Evolutionary conservation across 1,284 basidiomycete species (phyloP).

Genomic region (Melampsora americana): DNA sequence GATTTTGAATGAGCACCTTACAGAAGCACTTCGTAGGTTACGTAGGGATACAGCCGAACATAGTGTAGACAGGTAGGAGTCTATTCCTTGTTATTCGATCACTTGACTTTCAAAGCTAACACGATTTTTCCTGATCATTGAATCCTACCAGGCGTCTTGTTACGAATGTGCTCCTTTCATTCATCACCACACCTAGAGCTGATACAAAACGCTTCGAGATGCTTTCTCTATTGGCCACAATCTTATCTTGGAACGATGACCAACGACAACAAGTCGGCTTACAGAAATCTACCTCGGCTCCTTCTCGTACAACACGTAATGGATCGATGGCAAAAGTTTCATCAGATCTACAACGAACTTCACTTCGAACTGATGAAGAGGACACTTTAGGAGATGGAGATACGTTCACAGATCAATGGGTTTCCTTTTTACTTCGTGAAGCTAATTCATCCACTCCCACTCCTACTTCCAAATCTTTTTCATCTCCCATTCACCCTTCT

Average conservation of each 20-base stretch:
- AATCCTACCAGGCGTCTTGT: conserved; percentile 67
- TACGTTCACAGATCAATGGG: conserved; percentile 44
- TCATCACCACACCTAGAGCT: conserved; percentile 81
- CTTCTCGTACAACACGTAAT: background rate
- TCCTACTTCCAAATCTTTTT: conserved; percentile 7
- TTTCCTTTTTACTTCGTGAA: conserved; percentile 43
- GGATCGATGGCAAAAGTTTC: conserved; percentile 7
- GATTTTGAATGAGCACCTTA: conserved; percentile 94
- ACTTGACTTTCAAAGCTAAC: background rate
- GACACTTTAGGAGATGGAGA: conserved; percentile 42
- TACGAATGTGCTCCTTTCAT: conserved; percentile 89
- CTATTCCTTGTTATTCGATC: background rate
- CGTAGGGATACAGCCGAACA: conserved; percentile 78
- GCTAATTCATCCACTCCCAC: conserved; percentile 23
- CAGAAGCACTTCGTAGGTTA: conserved; percentile 89
- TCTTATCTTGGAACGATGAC: conserved; percentile 82
- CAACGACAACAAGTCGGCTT: conserved; percentile 88
- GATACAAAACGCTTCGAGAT: conserved; percentile 97
- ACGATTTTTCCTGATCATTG: background rate
- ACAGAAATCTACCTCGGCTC: conserved; percentile 60
- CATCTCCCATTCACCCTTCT: background rate
- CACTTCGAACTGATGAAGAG: background rate
- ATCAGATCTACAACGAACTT: background rate
- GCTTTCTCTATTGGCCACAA: conserved; percentile 78
- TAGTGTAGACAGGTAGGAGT: conserved; percentile 70